Evolutionary conservation across 2,329 filamentous ascomycete species (phyloP).

Genomic region (Ploettnerulaceae sp.): DNA sequence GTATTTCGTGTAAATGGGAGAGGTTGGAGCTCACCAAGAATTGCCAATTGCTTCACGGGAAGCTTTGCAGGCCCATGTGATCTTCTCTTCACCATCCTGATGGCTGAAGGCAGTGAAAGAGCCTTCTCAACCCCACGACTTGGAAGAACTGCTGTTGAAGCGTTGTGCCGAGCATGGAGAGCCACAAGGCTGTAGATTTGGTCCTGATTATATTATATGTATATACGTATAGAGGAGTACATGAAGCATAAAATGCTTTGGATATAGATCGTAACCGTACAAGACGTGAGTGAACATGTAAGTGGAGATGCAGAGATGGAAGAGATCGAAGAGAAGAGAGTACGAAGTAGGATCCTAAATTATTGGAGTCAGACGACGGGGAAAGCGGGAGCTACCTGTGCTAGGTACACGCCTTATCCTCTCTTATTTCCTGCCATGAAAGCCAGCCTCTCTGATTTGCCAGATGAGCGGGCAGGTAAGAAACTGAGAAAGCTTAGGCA

Average conservation of each 20-base stretch:
- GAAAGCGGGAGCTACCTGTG: not conserved
- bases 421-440: not conserved
- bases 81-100: slow-evolving; percentile 26
- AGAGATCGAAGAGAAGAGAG: not conserved
- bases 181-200: slow-evolving; percentile 9
- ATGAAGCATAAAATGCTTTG: not conserved
- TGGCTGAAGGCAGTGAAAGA: slow-evolving; percentile 6
- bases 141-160: slow-evolving; percentile 3
- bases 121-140: slow-evolving; percentile 16
- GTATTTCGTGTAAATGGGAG: no score
- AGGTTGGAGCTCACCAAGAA: slow-evolving; percentile 59
- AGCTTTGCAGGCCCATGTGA: slow-evolving; percentile 50
- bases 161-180: slow-evolving; percentile 19
- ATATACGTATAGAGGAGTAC: not conserved
- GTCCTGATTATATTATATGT: not conserved
- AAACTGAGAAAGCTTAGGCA: no score
- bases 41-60: slow-evolving; percentile 70
- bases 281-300: not conserved
- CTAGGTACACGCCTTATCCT: not conserved
- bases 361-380: no score
- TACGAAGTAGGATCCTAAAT: no score
- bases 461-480: not conserved
- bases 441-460: not conserved
- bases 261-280: not conserved
- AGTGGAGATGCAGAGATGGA: not conserved